Base-by-base conservation (phyloP, 179 eudicot genomes). In the Amaranthus tricolor region DNA sequence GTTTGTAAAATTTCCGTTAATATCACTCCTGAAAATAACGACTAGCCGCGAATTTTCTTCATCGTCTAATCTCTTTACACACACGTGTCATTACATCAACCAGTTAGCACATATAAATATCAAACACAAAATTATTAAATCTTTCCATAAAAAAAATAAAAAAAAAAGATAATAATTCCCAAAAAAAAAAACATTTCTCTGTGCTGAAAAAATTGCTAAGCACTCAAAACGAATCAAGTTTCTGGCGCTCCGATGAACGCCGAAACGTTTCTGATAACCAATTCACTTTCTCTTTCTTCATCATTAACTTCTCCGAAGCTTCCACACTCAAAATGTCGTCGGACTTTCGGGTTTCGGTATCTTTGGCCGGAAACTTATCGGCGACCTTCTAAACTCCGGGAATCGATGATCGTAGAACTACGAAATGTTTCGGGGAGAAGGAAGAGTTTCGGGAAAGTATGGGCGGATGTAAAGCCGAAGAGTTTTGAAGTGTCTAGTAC, bases 381-480 rank as follows among this genome's bases (percentile, higher is more conserved):
- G 16, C 43, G 5, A 10, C 66, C 72, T 47, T 59, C 74, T 57
- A 31, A 6, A 8, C 40, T 73, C 15, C 79, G 66, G 69, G 74
- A 53, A 17, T 68, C 60, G 50, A 60, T 58, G 20, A 21, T 49
- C 16, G 72, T 21, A 9, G 68, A 78, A 40, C 9, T 78, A 14
- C 57, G 87, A 82, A 74, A 78, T 72, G 79, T 65, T 74, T 80
- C 79, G 59, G 79, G 68, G 69, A 43, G 70, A 68, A 68, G 80
- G 70, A 79, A 72, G 7, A 74, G 65, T 15, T 77, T 79, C 12
- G 86, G 91, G 20, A 85, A 68, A 73, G 88, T 88, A 0, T 77
- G 84, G 77, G 89, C 91, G 13, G 91, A 87, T 5, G 90, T 87
- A 54, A 91, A 86, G 67, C 83, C 85, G 72, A 88, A 91, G 78